Evolutionary conservation across 441 rosid genomes (phyloP).

Genomic region (Euphorbia schlechtendalii): DNA sequence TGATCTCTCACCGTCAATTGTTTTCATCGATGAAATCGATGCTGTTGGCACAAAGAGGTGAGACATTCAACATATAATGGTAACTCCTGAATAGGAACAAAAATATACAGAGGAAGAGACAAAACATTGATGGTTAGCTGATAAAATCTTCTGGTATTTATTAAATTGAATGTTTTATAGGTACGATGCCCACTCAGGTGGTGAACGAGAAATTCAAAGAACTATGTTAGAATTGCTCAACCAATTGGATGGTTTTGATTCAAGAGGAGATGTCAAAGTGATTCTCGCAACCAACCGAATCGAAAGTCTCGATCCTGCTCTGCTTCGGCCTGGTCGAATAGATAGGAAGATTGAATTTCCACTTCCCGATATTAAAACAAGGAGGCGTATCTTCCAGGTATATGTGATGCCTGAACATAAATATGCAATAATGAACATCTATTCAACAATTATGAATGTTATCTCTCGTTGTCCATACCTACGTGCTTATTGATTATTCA

Average conservation of each 20-base stretch:
- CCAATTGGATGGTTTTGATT: constrained; percentile 96
- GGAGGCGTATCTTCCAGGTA: constrained; percentile 95
- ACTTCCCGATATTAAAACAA: constrained; percentile 91
- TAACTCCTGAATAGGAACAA: not conserved
- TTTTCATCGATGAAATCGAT: constrained; percentile 94
- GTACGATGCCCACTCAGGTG: constrained; percentile 96
- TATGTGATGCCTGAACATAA: not conserved
- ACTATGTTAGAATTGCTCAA: constrained; percentile 93
- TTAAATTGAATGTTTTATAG: constrained; percentile 24
- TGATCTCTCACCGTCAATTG: constrained; percentile 93
- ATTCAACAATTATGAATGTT: not conserved
- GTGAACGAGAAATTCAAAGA: constrained; percentile 98
- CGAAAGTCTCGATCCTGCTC: constrained; percentile 94
- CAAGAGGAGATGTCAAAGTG: constrained; percentile 94
- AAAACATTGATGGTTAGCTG: not conserved
- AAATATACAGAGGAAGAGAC: constrained; percentile 8
- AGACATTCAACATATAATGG: constrained; percentile 1
- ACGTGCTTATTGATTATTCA: not conserved
- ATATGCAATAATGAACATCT: not conserved
- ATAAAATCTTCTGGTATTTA: not conserved
- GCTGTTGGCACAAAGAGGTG: constrained; percentile 88
- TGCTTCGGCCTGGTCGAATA: constrained; percentile 93
- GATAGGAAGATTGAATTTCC: constrained; percentile 97
- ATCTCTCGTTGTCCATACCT: not conserved
- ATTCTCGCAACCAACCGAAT: constrained; percentile 96